Evolutionary conservation across 73 alveolate genomes (phyloP).

Genomic region (Diophrys sp.): DNA sequence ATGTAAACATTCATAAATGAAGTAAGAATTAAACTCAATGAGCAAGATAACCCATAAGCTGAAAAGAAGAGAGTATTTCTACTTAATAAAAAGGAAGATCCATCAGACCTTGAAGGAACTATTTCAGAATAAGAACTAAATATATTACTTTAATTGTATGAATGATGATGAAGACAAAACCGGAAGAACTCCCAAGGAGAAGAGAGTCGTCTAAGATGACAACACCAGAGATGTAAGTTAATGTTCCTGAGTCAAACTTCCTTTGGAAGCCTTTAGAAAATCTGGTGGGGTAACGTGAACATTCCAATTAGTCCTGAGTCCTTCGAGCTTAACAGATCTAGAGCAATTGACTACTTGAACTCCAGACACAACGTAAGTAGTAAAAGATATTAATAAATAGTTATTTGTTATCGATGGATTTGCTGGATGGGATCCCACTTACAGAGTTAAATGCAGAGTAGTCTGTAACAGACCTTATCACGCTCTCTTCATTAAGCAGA

Average conservation of each 20-base stretch:
- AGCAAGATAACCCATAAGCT: too few relatives aligned
- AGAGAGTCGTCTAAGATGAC: constrained; percentile 82
- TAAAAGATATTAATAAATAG: too few relatives aligned
- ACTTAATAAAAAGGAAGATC: too few relatives aligned
- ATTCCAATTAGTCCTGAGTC: constrained; percentile 67
- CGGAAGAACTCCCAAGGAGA: constrained; percentile 86
- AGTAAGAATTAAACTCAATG: too few relatives aligned
- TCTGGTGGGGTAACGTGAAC: constrained; percentile 93
- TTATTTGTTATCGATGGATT: constrained; percentile 87
- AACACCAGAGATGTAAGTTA: constrained; percentile 61
- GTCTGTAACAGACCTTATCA: constrained; percentile 84
- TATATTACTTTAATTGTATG: too few relatives aligned
- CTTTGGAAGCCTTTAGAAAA: constrained; percentile 32
- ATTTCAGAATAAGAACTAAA: too few relatives aligned
- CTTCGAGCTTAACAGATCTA: constrained; percentile 71
- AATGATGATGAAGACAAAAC: too few relatives aligned
- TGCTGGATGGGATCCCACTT: constrained; percentile 95
- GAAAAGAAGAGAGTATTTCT: too few relatives aligned
- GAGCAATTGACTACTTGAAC: constrained; percentile 82
- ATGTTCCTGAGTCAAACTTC: constrained; percentile 2
- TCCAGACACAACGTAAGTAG: constrained; percentile 62
- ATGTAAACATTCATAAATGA: too few relatives aligned
- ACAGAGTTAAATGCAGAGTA: constrained; percentile 76
- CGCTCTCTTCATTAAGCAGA: constrained; percentile 93
- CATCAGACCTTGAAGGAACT: too few relatives aligned